Evolutionary conservation across 441 rosid genomes (phyloP), one percentile per base, ranked within the genome.

Genomic region (Aquilaria agallochum): DNA sequence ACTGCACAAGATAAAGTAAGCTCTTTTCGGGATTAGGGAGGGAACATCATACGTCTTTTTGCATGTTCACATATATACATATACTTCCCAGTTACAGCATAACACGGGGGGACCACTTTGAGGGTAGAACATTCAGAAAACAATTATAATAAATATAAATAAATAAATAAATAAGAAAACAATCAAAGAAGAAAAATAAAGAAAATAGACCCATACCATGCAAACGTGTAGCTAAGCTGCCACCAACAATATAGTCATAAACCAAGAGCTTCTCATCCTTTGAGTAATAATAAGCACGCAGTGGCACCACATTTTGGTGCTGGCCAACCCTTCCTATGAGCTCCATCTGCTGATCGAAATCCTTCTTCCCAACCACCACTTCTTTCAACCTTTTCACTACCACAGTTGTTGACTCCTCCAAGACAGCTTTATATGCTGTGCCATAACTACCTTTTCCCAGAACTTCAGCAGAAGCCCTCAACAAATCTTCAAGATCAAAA

Each of bases 391-490:
- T 73, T 75, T 87, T 87, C 13, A 87, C 94, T 62, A 87, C 94
- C 34, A 84, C 82, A 0, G 90, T 87, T 15, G 82, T 79, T 14
- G 83, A 79, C 50, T 87, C 94, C 68, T 87, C 94, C 72, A 87
- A 68, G 53, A 84, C 78, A 52, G 94, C 94, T 69, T 87, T 87
- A 64, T 87, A 87, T 53, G 94, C 79, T 9, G 90, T 87, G 63
- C 93, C 94, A 69, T 78, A 87, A 60, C 88, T 87, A 58, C 94
- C 94, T 66, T 84, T 87, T 48, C 94, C 94, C 32, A 87, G 76
- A 30, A 87, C 90, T 69, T 87, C 94, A 36, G 90, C 94, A 1
- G 94, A 87, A 69, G 94, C 94, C 70, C 94, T 87, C 68, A 87
- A 47, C 31, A 87, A 70, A 77, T 87, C 94, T 67, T 87, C 94